A percentile compares a stretch with the other conserved stretches of the same genome.
Conservation (phyloP, 78 protist species). For the Bigelowiella natans region DNA sequence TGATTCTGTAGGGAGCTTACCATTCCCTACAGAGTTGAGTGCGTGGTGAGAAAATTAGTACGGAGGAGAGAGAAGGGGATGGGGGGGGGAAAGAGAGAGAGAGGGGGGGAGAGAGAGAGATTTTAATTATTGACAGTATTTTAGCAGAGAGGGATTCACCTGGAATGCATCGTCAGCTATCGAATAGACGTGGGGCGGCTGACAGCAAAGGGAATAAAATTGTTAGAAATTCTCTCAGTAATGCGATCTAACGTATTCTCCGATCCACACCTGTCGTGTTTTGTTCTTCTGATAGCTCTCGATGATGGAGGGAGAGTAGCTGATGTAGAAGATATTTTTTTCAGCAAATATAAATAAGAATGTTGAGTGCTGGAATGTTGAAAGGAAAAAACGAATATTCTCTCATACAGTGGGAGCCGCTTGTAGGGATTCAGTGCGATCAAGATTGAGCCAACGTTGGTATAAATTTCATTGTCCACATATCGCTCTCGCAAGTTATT, state of each 20-base stretch:
- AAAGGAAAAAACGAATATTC: no score
- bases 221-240: slow-evolving; percentile 21
- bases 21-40: not conserved
- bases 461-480: not conserved
- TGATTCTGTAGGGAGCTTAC: not conserved
- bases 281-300: not conserved
- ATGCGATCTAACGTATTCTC: no score
- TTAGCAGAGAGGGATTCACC: not conserved
- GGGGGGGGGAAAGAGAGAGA: no score
- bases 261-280: no score
- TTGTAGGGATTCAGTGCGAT: slow-evolving; percentile 64
- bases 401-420: slow-evolving; percentile 43
- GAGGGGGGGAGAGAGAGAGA: no score
- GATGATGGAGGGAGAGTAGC: not conserved
- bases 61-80: not conserved
- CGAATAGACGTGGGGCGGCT: slow-evolving; percentile 69
- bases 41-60: not conserved
- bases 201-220: not conserved
- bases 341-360: no score
- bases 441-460: slow-evolving; percentile 49
- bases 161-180: slow-evolving; percentile 57
- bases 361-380: no score
- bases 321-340: not conserved
- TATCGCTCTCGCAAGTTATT: not conserved
- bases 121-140: no score